Evolutionary conservation across 2,329 filamentous ascomycete species (phyloP).

Genomic region (Emericellopsis atlantica): DNA sequence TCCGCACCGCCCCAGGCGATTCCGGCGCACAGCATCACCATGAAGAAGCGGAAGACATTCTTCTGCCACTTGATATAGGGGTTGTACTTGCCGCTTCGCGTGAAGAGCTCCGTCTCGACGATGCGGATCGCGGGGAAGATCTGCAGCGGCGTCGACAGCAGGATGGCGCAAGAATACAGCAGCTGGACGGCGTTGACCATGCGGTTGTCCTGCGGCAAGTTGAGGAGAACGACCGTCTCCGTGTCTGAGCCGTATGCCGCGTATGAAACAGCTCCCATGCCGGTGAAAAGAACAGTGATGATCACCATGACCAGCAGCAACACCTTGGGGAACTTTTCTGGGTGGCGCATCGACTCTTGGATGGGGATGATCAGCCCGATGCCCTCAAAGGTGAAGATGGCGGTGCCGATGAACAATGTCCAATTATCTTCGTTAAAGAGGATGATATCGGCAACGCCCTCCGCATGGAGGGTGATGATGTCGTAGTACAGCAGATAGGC

Average conservation of each 20-base stretch:
- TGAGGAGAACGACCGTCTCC: conserved; percentile 91
- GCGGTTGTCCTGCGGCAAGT: conserved; percentile 89
- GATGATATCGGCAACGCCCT: conserved; percentile 75
- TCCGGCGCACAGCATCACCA: conserved; percentile 73
- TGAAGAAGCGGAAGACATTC: conserved; percentile 89
- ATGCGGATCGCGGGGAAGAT: conserved; percentile 98
- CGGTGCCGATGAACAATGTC: conserved; percentile 97
- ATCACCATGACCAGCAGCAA: conserved; percentile 87
- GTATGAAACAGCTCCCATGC: conserved; percentile 87
- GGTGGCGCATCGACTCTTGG: conserved; percentile 91
- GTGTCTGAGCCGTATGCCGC: conserved; percentile 92
- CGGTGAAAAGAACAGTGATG: conserved; percentile 82
- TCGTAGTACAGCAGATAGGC: conserved; percentile 96
- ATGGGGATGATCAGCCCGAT: conserved; percentile 97
- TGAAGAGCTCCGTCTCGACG: conserved; percentile 88
- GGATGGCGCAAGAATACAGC: conserved; percentile 93
- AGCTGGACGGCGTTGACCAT: conserved; percentile 94
- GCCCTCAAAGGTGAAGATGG: conserved; percentile 97
- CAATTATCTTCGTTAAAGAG: conserved; percentile 85
- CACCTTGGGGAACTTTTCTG: conserved; percentile 79
- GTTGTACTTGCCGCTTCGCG: conserved; percentile 91
- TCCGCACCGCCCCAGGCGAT: conserved; percentile 90
- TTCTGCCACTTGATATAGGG: conserved; percentile 99
- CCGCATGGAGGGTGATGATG: conserved; percentile 63
- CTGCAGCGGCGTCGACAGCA: conserved; percentile 88